These are phyloP conservation scores for Aspergillus fumigatus DNA, from an alignment of 2,329 filamentous ascomycete genomes.

Conservation along the genomic window DNA sequence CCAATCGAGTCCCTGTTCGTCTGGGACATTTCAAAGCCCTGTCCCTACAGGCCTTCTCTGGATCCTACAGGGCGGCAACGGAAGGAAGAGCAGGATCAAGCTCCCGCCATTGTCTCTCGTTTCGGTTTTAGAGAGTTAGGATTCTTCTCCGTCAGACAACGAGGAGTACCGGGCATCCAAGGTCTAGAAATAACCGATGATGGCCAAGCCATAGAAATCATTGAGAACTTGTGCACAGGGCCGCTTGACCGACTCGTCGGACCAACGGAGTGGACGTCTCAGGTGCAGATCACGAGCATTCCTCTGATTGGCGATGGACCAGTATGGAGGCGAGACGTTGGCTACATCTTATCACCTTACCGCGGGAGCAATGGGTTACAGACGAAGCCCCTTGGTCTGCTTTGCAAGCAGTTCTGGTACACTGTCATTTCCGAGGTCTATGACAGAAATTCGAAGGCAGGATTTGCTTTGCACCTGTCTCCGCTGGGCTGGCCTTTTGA, in stretches of 20 bases:
- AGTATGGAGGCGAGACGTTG: constrained; percentile 44
- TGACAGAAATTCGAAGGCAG: constrained; percentile 28
- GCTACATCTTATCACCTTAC: constrained; percentile 44
- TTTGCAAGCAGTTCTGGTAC: constrained; percentile 29
- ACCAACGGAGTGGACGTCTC: constrained; percentile 36
- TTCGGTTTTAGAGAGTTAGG: constrained; percentile 51
- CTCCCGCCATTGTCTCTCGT: constrained; percentile 45
- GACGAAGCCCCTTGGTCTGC: constrained; percentile 24
- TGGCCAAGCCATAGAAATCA: constrained; percentile 47
- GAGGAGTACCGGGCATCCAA: constrained; percentile 48
- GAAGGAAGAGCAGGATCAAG: constrained; percentile 28
- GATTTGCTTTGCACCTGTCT: constrained; percentile 34
- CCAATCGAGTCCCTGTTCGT: constrained; percentile 56
- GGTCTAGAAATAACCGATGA: constrained; percentile 49
- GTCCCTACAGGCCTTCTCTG: constrained; percentile 47
- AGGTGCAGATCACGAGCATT: constrained; percentile 50
- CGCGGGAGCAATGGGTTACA: constrained; percentile 38
- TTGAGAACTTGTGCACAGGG: constrained; percentile 54
- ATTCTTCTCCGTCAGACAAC: constrained; percentile 52
- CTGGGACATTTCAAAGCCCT: constrained; percentile 55
- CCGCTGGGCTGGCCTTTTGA: constrained; percentile 23
- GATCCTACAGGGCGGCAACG: constrained; percentile 42
- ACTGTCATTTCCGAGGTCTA: constrained; percentile 33
- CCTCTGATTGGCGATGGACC: constrained; percentile 51
- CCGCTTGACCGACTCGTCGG: constrained; percentile 44